Percentiles rank a stretch among this genome's conserved stretches.
Evolutionary conservation across 805 yeast genomes (phyloP).

Genomic region (Starmerella floris): DNA sequence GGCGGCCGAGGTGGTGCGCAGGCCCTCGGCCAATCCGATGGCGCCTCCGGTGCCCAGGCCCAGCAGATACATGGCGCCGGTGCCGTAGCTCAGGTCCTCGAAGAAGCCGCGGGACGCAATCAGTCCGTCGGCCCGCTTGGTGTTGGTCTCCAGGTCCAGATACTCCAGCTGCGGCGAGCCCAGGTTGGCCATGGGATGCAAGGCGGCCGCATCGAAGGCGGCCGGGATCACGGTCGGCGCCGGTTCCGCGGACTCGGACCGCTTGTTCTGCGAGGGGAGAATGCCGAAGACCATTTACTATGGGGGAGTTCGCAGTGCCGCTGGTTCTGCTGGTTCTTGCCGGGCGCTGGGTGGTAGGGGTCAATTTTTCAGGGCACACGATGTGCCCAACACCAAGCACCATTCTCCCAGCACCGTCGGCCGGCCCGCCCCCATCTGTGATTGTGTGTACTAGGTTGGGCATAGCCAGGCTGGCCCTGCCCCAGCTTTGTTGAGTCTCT

Average conservation of each 20-base stretch:
- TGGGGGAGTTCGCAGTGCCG: slow-evolving; percentile 44
- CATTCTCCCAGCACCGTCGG: too few relatives aligned
- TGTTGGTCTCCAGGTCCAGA: slow-evolving; percentile 55
- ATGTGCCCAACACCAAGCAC: background rate
- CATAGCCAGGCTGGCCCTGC: too few relatives aligned
- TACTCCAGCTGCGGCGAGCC: slow-evolving; percentile 73
- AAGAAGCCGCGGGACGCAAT: slow-evolving; percentile 96
- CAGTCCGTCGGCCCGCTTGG: slow-evolving; percentile 50
- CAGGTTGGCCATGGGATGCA: slow-evolving; percentile 88
- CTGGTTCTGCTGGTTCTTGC: slow-evolving; percentile 31
- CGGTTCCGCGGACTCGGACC: slow-evolving; percentile 5
- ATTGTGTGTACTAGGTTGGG: too few relatives aligned
- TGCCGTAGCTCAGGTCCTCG: slow-evolving; percentile 94
- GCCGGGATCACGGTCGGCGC: slow-evolving; percentile 15
- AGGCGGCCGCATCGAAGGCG: slow-evolving; percentile 49
- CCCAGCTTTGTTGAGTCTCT: too few relatives aligned
- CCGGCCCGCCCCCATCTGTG: too few relatives aligned
- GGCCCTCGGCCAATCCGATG: slow-evolving; percentile 77
- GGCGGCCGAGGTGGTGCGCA: slow-evolving; percentile 58
- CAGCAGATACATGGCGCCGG: slow-evolving; percentile 81
- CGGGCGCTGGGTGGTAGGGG: background rate
- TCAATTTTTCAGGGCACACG: background rate
- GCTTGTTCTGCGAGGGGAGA: slow-evolving; percentile 3
- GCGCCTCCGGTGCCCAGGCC: slow-evolving; percentile 81
- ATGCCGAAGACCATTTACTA: slow-evolving; percentile 16